phyloP scores from a whole-genome alignment of 1,139 yeast genomes.

The Kurtzmaniella quercitrusa region DNA sequence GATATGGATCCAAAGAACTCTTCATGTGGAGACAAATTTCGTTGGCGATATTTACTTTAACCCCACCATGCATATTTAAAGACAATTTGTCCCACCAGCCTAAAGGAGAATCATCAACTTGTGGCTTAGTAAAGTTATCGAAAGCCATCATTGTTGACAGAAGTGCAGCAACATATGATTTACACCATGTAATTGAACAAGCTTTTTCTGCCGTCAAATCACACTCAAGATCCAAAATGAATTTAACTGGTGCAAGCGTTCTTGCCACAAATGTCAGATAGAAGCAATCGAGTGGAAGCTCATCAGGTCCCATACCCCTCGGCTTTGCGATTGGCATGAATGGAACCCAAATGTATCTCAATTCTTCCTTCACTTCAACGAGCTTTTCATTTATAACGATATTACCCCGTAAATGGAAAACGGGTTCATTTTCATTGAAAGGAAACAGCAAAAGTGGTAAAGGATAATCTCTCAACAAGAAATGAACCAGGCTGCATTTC shows the following conservation, averaged over 20 bases:
- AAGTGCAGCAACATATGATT: conserved; percentile 38
- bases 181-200: conserved; percentile 42
- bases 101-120: conserved; percentile 77
- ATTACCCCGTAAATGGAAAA: conserved; percentile 32
- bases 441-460: conserved; percentile 43
- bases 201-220: conserved; percentile 33
- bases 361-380: conserved; percentile 33
- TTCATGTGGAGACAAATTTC: conserved; percentile 52
- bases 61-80: conserved; percentile 41
- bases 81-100: conserved; percentile 66
- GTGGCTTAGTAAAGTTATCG: conserved; percentile 63
- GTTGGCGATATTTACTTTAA: conserved; percentile 49
- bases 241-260: conserved; percentile 44
- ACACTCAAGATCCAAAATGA: conserved; percentile 32
- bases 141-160: conserved; percentile 36
- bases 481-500: conserved; percentile 27
- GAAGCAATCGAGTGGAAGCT: conserved; percentile 28
- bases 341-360: conserved; percentile 43
- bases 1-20: conserved; percentile 76
- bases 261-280: conserved; percentile 39
- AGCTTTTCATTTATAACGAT: conserved; percentile 41
- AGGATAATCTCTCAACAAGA: conserved; percentile 37
- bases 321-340: conserved; percentile 36
- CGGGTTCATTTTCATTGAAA: conserved; percentile 19
- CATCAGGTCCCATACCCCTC: conserved; percentile 11